phyloP scores from a whole-genome alignment of 495 filamentous ascomycete species.

The Amniculicola lignicola region DNA sequence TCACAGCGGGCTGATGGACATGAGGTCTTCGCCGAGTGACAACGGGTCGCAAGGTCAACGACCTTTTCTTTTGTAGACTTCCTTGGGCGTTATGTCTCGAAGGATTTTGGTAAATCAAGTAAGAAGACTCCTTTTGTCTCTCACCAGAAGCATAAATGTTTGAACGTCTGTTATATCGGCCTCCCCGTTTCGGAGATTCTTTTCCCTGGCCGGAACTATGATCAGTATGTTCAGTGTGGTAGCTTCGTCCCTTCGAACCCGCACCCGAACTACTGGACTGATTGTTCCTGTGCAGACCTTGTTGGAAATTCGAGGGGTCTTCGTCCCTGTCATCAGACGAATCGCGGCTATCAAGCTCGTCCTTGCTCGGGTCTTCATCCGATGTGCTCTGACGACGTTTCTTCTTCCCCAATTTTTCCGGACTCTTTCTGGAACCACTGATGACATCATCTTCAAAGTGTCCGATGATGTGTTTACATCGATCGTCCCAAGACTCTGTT shows the following conservation, averaged over 20 bases:
- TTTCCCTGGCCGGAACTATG: no score
- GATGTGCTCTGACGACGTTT: background rate
- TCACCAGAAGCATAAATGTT: no score
- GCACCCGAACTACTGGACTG: conserved; percentile 5
- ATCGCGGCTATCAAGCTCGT: background rate
- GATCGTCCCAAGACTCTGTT: conserved; percentile 18
- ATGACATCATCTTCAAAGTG: conserved; percentile 23
- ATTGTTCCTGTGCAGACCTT: background rate
- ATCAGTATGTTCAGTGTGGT: background rate
- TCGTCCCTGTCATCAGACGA: conserved; percentile 17
- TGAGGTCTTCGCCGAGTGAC: no score
- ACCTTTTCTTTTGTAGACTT: no score
- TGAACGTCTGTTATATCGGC: no score
- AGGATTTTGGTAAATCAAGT: no score
- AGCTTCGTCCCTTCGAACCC: conserved; percentile 3
- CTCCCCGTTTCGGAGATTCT: no score
- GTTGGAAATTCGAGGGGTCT: background rate
- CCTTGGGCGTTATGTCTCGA: no score
- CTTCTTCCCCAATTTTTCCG: background rate
- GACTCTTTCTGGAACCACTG: background rate
- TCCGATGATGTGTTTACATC: conserved; percentile 23
- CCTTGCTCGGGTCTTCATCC: conserved; percentile 13
- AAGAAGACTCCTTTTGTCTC: no score
- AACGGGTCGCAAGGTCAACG: no score
- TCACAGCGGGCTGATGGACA: no score